Evolutionary conservation across 148 eudicot species (phyloP).

Genomic region (Rhododendron ovatum): DNA sequence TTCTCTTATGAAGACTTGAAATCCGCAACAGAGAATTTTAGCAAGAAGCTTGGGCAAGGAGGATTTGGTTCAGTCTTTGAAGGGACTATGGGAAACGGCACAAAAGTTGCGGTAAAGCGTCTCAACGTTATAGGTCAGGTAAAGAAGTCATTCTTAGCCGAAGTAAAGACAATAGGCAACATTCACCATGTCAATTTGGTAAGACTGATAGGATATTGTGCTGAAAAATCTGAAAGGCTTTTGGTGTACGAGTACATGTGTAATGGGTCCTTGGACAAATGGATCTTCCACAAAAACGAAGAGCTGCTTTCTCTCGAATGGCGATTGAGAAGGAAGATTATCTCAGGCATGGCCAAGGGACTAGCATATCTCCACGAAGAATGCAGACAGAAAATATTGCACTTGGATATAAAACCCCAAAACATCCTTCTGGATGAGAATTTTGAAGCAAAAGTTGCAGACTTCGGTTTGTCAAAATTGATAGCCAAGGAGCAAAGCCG

Average conservation of each 20-base stretch:
- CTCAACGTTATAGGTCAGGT: not conserved
- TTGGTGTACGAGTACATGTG: not conserved
- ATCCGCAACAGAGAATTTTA: not conserved
- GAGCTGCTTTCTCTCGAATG: not conserved
- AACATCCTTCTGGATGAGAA: not conserved
- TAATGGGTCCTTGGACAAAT: slow-evolving; percentile 2
- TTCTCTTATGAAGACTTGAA: slow-evolving; percentile 11
- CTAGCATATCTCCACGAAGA: slow-evolving; percentile 4
- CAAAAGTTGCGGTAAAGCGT: slow-evolving; percentile 4
- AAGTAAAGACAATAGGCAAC: slow-evolving; percentile 3
- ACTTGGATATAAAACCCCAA: not conserved
- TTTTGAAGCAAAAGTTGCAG: not conserved
- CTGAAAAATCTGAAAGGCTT: not conserved
- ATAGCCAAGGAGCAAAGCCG: not conserved
- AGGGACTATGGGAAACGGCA: slow-evolving; percentile 5
- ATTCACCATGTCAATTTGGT: slow-evolving; percentile 13
- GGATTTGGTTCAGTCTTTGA: slow-evolving; percentile 11
- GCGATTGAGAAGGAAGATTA: slow-evolving; percentile 2
- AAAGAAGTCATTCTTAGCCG: not conserved
- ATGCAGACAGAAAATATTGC: not conserved
- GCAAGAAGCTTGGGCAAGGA: not conserved
- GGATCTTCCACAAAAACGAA: not conserved
- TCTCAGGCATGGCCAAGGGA: slow-evolving; percentile 5
- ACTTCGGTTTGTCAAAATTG: slow-evolving; percentile 3
- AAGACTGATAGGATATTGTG: not conserved